Conservation (phyloP, 2,329 filamentous ascomycete species). For the Fusarium sp. region DNA sequence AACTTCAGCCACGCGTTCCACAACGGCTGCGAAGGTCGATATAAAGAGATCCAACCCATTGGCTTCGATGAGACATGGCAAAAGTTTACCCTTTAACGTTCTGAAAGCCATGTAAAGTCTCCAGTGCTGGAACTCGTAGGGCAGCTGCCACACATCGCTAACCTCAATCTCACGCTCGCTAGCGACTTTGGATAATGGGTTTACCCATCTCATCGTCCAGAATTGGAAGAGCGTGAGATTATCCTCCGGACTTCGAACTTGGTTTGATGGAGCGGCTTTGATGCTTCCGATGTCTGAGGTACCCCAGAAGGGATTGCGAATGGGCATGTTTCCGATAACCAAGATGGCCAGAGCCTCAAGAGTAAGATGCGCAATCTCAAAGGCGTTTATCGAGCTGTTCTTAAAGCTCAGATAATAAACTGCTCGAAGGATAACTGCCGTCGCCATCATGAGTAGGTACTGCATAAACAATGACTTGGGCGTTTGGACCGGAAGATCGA, state of each 20-base stretch:
- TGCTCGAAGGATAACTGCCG: conserved; percentile 47
- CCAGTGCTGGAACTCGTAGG: conserved; percentile 83
- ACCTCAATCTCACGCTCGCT: conserved; percentile 75
- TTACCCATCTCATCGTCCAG: conserved; percentile 86
- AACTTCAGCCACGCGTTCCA: conserved; percentile 57
- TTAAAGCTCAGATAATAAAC: conserved; percentile 46
- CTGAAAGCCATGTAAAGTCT: conserved; percentile 80
- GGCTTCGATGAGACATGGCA: conserved; percentile 74
- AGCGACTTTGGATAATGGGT: conserved; percentile 75
- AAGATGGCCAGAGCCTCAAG: conserved; percentile 45
- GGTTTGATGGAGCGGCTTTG: conserved; percentile 43
- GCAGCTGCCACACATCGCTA: conserved; percentile 83
- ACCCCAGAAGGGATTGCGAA: conserved; percentile 52
- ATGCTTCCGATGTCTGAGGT: conserved; percentile 47
- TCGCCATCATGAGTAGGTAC: conserved; percentile 51
- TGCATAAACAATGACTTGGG: conserved; percentile 55
- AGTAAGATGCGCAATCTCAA: conserved; percentile 39
- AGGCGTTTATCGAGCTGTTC: conserved; percentile 31
- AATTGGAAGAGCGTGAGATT: conserved; percentile 83
- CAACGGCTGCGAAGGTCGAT: conserved; percentile 70
- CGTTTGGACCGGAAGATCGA: conserved; percentile 55
- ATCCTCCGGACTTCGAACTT: conserved; percentile 79
- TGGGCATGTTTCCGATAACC: conserved; percentile 52
- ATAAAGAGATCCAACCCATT: conserved; percentile 84
- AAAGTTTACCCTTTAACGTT: conserved; percentile 76